These are phyloP conservation scores for Gonapodya sp. DNA, from an alignment of 192 early-diverging fungal genomes.

Conservation along the genomic window DNA sequence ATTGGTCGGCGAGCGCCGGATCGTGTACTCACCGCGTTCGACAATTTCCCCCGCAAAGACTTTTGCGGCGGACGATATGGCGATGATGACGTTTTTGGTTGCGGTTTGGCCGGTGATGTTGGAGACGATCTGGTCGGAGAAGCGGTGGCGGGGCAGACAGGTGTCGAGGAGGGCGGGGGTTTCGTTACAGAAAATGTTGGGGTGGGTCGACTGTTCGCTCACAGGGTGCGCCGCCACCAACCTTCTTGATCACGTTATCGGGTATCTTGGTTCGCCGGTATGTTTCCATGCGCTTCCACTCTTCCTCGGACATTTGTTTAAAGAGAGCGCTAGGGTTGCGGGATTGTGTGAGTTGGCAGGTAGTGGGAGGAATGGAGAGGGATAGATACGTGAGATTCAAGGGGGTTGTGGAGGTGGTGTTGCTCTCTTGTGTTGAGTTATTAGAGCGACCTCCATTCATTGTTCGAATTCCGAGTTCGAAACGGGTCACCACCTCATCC, in stretches of 20 bases:
- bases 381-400: too few species aligned
- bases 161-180: too few species aligned
- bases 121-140: background rate
- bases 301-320: background rate
- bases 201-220: too few species aligned
- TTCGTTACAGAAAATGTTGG: too few species aligned
- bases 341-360: background rate
- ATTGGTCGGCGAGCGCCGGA: too few species aligned
- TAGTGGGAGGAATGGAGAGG: too few species aligned
- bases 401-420: too few species aligned
- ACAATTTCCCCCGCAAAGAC: background rate
- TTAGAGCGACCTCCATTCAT: too few species aligned
- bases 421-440: too few species aligned
- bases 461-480: too few species aligned
- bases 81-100: background rate
- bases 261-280: conserved; percentile 5
- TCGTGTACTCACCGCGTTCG: background rate
- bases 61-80: background rate
- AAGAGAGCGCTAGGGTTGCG: background rate
- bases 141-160: too few species aligned
- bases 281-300: conserved; percentile 7
- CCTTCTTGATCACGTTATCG: background rate
- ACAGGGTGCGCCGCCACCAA: background rate
- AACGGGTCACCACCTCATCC: too few species aligned
- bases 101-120: background rate